These are phyloP conservation scores for Candida xiaguanensis DNA, from an alignment of 805 yeast species.

Conservation along the genomic window DNA sequence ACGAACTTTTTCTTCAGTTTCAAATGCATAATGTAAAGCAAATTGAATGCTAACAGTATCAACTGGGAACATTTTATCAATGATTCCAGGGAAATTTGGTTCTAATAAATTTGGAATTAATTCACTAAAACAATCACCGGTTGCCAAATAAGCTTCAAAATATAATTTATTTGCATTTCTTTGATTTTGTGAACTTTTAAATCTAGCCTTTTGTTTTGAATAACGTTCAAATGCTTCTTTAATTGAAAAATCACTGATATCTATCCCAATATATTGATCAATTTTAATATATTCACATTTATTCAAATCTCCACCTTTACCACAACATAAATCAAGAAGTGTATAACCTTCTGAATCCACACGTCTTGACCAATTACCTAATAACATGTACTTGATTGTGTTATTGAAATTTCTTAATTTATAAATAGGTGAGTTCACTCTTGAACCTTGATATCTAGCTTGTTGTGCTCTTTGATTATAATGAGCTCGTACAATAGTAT, in stretches of 20 bases:
- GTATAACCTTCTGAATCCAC: slow-evolving; percentile 37
- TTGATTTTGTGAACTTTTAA: slow-evolving; percentile 23
- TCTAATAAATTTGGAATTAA: slow-evolving; percentile 64
- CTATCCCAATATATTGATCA: slow-evolving; percentile 82
- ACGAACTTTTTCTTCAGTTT: slow-evolving; percentile 74
- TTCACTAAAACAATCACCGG: slow-evolving; percentile 85
- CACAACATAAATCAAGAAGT: slow-evolving; percentile 88
- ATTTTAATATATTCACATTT: slow-evolving; percentile 79
- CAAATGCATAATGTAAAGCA: slow-evolving; percentile 93
- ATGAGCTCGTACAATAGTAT: slow-evolving; percentile 72
- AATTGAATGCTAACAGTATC: slow-evolving; percentile 90
- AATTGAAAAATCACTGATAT: slow-evolving; percentile 85
- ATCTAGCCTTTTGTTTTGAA: slow-evolving; percentile 44
- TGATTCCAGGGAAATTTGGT: slow-evolving; percentile 54
- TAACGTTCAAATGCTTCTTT: slow-evolving; percentile 80
- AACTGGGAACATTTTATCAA: slow-evolving; percentile 69
- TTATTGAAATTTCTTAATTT: slow-evolving; percentile 87
- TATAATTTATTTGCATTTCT: slow-evolving; percentile 45
- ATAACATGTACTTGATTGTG: slow-evolving; percentile 81
- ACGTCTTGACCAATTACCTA: slow-evolving; percentile 50
- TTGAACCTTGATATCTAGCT: slow-evolving; percentile 52
- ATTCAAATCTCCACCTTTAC: slow-evolving; percentile 95
- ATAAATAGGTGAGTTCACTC: slow-evolving; percentile 79
- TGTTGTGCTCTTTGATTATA: slow-evolving; percentile 81
- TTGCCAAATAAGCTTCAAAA: slow-evolving; percentile 81